Conservation (phyloP, 75 land plant species). For the Cupressus sempervirens region DNA sequence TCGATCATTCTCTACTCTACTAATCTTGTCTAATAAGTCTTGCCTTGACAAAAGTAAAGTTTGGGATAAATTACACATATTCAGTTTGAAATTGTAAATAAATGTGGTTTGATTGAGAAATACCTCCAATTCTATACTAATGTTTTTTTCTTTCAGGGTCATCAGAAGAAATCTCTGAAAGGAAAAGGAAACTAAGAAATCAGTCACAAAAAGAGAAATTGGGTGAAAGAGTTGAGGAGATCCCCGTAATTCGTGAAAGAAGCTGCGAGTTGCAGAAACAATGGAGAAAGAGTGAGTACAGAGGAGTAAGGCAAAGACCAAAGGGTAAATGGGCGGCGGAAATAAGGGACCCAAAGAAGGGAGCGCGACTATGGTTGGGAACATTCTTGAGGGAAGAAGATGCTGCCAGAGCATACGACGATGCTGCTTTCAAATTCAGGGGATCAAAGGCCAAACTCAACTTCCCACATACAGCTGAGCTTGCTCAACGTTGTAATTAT, state of each 20-base stretch:
- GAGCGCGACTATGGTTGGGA: conserved; percentile 11
- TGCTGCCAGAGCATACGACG: conserved; percentile 8
- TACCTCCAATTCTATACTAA: too few relatives aligned
- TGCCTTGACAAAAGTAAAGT: too few relatives aligned
- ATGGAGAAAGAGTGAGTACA: not conserved
- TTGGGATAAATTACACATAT: too few relatives aligned
- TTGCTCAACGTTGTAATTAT: not conserved
- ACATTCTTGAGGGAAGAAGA: conserved; percentile 8
- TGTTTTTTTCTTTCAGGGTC: too few relatives aligned
- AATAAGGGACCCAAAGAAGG: conserved; percentile 7
- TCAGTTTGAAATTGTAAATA: too few relatives aligned
- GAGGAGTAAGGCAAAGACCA: conserved; percentile 12
- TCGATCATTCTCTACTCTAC: too few relatives aligned
- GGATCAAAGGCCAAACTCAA: conserved; percentile 8
- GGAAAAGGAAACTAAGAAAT: too few relatives aligned
- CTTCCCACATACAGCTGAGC: not conserved
- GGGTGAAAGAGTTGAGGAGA: not conserved
- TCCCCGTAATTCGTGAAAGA: not conserved
- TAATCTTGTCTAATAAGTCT: too few relatives aligned
- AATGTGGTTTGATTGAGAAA: too few relatives aligned
- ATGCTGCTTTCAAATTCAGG: not conserved
- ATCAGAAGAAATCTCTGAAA: too few relatives aligned
- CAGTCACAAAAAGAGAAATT: not conserved
- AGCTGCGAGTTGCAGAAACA: not conserved
- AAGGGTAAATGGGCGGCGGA: conserved; percentile 15